Evolutionary conservation across 192 early-diverging fungal genomes (phyloP).

Genomic region (Piromyces finnis): DNA sequence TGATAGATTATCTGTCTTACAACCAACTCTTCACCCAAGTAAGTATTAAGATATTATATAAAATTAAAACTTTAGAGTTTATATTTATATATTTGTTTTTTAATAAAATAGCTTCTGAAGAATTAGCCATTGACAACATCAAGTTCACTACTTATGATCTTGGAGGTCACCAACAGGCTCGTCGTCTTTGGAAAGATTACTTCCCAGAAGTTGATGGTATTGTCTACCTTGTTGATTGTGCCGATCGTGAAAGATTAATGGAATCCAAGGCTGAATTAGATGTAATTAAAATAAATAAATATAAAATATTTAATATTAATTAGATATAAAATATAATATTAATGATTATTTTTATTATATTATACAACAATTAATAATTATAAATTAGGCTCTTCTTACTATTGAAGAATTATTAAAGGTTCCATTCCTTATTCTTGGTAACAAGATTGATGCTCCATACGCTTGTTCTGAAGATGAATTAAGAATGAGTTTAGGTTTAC

Average conservation of each 20-base stretch:
- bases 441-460: slow-evolving; percentile 86
- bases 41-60: slow-evolving; percentile 9
- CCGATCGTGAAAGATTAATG: slow-evolving; percentile 61
- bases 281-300: slow-evolving; percentile 14
- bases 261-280: slow-evolving; percentile 92
- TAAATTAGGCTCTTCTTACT: slow-evolving; percentile 70
- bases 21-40: slow-evolving; percentile 97
- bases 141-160: slow-evolving; percentile 96
- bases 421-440: slow-evolving; percentile 92
- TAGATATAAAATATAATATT: too few relatives aligned
- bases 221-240: slow-evolving; percentile 91
- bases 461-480: slow-evolving; percentile 89
- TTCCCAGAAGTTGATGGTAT: slow-evolving; percentile 96
- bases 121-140: slow-evolving; percentile 90
- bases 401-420: slow-evolving; percentile 85
- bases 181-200: slow-evolving; percentile 97
- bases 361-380: too few relatives aligned
- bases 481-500: slow-evolving; percentile 67
- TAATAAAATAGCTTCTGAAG: slow-evolving; percentile 81
- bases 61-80: too few relatives aligned
- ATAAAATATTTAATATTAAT: too few relatives aligned
- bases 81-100: too few relatives aligned
- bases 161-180: slow-evolving; percentile 91
- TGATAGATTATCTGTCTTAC: slow-evolving; percentile 81
- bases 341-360: too few relatives aligned